Conservation (phyloP, 139 green algal genomes). For the Tetratostichococcus sp. region DNA sequence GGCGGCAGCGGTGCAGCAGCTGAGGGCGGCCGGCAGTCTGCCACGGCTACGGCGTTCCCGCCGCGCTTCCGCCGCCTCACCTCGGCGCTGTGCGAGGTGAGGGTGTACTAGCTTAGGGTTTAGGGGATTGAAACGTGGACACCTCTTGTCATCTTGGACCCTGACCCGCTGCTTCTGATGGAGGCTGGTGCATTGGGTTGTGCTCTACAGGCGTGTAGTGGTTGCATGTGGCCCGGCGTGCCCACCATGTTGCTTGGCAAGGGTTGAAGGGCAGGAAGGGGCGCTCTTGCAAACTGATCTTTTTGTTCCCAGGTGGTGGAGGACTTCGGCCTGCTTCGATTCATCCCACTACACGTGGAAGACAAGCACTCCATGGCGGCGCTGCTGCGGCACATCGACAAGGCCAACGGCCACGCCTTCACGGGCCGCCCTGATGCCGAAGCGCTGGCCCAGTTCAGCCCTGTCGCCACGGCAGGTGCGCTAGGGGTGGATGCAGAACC, state of each 20-base stretch:
- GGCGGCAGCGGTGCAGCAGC: not conserved
- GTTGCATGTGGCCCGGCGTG: too few species aligned
- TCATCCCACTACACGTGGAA: slow-evolving; percentile 80
- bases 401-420: slow-evolving; percentile 74
- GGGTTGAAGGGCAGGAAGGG: too few species aligned
- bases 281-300: too few species aligned
- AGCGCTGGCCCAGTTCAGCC: not conserved
- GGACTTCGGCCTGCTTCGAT: slow-evolving; percentile 85
- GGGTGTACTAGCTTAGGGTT: too few species aligned
- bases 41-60: not conserved
- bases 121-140: too few species aligned
- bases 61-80: slow-evolving; percentile 59
- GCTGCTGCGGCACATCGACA: slow-evolving; percentile 65
- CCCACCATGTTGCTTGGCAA: too few species aligned
- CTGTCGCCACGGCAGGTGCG: not conserved
- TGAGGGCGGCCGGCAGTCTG: too few species aligned
- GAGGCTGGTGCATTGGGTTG: too few species aligned
- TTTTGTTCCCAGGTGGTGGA: slow-evolving; percentile 56
- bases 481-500: not conserved
- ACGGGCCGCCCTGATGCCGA: slow-evolving; percentile 4
- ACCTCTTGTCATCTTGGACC: too few species aligned
- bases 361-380: slow-evolving; percentile 53
- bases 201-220: too few species aligned
- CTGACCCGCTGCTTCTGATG: too few species aligned
- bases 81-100: slow-evolving; percentile 61